phyloP scores from a whole-genome alignment of 768 basidiomycete genomes.

The Daedalea quercina region DNA sequence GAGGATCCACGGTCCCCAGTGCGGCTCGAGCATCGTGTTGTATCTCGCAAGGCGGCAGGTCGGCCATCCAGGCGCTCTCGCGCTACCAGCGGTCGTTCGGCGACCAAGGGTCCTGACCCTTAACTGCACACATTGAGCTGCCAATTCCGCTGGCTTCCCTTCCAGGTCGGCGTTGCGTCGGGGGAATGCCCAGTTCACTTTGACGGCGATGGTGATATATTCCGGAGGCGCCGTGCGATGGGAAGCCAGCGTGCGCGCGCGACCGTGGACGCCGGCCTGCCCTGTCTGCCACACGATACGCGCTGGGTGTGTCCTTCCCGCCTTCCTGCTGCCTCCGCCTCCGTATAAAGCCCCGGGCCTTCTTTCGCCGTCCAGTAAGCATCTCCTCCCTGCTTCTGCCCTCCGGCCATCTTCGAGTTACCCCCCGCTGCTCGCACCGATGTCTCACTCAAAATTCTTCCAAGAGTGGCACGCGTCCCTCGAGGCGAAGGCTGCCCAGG shows the following conservation, averaged over 20 bases:
- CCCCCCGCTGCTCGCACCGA: background rate
- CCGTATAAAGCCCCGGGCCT: background rate
- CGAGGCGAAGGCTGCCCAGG: background rate
- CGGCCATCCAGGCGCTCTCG: background rate
- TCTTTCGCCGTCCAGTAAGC: background rate
- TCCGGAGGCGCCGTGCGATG: background rate
- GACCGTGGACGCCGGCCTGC: background rate
- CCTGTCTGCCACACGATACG: background rate
- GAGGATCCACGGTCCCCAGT: background rate
- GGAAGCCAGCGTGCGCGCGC: background rate
- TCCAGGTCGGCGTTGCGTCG: background rate
- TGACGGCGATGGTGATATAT: background rate
- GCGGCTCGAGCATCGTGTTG: background rate
- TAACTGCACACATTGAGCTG: background rate
- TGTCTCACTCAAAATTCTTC: background rate
- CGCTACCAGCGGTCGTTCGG: background rate
- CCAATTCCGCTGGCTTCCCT: background rate
- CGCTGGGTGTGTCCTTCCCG: background rate
- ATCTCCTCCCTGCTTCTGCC: background rate
- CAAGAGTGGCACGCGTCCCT: background rate
- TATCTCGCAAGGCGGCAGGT: background rate
- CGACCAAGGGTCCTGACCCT: too few relatives aligned
- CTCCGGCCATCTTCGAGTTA: background rate
- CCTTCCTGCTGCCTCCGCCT: background rate
- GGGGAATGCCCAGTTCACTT: background rate